Evolutionary conservation across 2,329 filamentous ascomycete genomes (phyloP), one percentile per base, ranked within the genome.

Genomic region (Trichophyton benhamiae): DNA sequence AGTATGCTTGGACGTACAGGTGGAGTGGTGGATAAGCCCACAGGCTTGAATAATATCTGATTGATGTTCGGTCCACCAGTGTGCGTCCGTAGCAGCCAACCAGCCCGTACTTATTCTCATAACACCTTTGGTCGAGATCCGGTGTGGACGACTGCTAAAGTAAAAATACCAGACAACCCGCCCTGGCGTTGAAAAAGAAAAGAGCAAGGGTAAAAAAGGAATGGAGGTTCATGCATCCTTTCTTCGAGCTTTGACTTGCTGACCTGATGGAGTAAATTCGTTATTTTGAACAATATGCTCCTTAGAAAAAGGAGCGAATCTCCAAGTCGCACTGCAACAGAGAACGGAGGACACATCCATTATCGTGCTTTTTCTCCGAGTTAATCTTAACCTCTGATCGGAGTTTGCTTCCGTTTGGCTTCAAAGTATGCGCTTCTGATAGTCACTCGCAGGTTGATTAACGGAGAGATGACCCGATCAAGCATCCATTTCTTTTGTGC

Each of bases 11-110:
- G n/a, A 44, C 20, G 9, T 25, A 30, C 27, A 27, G 27, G 49
- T 53, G 49, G 49, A 53, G 27, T 33, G 49, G 49, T 53, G 49
- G 49, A 53, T 33, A 53, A 17, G 49, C 49, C 49, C 49, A 33
- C 33, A 13, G 33, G 5, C 49, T 53, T 17, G 48, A 53, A 27
- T 53, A 52, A 25, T 44, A 17, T n/a, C 41, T 44, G n/a, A 44
- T 53, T 11, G 22, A 30, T 30, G n/a, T 53, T 53, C 15, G 27
- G 27, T 30, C 49, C 49, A 53, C 49, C 13, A 33, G 25, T 17
- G 25, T 44, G 41, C 41, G 49, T 15, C 49, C 25, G 6, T 25
- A 53, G 49, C 27, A 53, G 49, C 49, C 49, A 53, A 53, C 49
- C 49, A 53, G 22, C 4, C 8, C 6, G 5, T n/a, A 15, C 49